phyloP scores from a whole-genome alignment of 148 eudicot species.

The Rhododendron kiyosumense region DNA sequence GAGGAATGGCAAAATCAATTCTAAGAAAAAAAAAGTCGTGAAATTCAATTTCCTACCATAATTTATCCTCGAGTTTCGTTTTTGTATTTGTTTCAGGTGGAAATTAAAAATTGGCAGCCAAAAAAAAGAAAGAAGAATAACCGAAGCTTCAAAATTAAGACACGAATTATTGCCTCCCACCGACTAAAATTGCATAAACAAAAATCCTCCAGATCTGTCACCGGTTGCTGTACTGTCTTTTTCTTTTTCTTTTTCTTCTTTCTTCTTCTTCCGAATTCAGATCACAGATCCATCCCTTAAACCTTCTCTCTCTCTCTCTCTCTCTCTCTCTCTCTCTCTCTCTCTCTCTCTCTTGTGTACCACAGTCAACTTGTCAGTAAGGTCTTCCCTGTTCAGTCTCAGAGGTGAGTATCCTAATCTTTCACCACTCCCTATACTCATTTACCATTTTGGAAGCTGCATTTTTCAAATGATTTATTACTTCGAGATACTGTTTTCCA shows the following conservation, averaged over 20 bases:
- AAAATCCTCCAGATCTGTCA: not conserved
- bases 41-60: too few species aligned
- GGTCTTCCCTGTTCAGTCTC: not conserved
- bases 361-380: not conserved
- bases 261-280: not conserved
- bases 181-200: not conserved
- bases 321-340: slow-evolving; percentile 3
- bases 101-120: too few species aligned
- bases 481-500: not conserved
- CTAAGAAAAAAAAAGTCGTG: too few species aligned
- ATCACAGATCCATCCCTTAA: not conserved
- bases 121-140: not conserved
- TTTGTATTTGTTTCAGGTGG: too few species aligned
- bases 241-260: not conserved
- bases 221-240: not conserved
- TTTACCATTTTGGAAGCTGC: not conserved
- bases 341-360: not conserved
- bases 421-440: not conserved
- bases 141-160: not conserved
- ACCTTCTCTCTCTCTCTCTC: not conserved
- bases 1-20: too few species aligned
- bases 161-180: not conserved
- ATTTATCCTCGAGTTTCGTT: too few species aligned
- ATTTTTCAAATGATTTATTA: not conserved
- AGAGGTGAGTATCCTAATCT: slow-evolving; percentile 1